These are phyloP conservation scores for Polyporus arcularius DNA, from an alignment of 768 basidiomycete genomes.

Conservation along the genomic window DNA sequence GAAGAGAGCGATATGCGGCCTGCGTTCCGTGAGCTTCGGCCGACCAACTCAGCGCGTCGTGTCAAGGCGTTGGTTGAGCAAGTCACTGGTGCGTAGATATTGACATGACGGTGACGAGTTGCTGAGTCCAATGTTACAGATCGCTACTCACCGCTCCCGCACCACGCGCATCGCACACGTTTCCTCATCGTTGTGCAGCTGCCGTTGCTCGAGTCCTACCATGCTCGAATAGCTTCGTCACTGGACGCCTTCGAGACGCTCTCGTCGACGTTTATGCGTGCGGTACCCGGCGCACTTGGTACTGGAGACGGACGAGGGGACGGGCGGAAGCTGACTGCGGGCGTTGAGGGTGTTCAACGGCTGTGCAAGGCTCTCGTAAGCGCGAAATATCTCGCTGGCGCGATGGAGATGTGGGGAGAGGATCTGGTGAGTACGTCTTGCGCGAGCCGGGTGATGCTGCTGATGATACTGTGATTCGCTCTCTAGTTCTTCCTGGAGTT, in stretches of 20 bases:
- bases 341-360: conserved; percentile 80
- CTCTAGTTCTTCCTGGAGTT: conserved; percentile 89
- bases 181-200: conserved; percentile 88
- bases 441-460: background rate
- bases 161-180: conserved; percentile 70
- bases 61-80: conserved; percentile 88
- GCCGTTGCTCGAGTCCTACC: conserved; percentile 79
- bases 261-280: conserved; percentile 83
- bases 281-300: conserved; percentile 88
- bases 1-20: conserved; percentile 44
- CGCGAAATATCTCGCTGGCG: conserved; percentile 67
- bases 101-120: background rate
- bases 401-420: conserved; percentile 85
- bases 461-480: background rate
- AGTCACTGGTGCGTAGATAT: conserved; percentile 66
- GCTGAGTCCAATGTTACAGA: conserved; percentile 46
- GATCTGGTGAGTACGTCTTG: conserved; percentile 64
- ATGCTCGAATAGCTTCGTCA: conserved; percentile 75
- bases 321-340: conserved; percentile 69
- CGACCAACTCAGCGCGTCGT: conserved; percentile 83
- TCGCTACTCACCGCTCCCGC: conserved; percentile 88
- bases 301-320: conserved; percentile 43
- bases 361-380: conserved; percentile 87
- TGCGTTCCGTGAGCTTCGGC: conserved; percentile 46
- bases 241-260: conserved; percentile 94